Percentiles rank a stretch among this genome's conserved stretches.
These are phyloP conservation scores for Pythium biforme DNA, from an alignment of 352 stramenopile genomes.

Conservation along the genomic window DNA sequence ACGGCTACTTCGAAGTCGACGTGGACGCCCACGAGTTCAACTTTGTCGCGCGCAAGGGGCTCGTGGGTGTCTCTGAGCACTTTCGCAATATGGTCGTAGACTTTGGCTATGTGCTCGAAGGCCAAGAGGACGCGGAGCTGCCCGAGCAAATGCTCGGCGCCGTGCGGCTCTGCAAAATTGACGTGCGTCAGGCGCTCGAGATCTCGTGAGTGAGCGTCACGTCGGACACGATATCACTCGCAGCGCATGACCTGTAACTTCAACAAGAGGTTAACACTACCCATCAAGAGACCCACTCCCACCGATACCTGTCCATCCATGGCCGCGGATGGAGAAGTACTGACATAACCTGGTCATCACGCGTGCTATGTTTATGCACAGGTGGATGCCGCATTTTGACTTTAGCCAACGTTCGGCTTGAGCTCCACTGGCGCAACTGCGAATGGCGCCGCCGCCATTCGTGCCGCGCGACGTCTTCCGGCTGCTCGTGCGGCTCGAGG, in stretches of 20 bases:
- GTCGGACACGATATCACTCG: too few species aligned
- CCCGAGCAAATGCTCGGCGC: constrained; percentile 74
- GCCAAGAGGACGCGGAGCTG: constrained; percentile 72
- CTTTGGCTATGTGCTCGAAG: constrained; percentile 82
- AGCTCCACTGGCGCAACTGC: background rate
- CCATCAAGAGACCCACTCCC: too few species aligned
- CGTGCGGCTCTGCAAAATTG: constrained; percentile 78
- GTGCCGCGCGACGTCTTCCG: constrained; percentile 67
- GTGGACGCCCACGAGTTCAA: constrained; percentile 85
- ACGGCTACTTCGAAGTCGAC: constrained; percentile 82
- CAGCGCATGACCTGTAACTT: too few species aligned
- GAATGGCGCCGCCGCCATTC: constrained; percentile 33
- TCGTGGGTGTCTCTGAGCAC: constrained; percentile 70
- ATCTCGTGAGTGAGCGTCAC: constrained; percentile 32
- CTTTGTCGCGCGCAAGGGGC: constrained; percentile 72
- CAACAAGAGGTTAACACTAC: too few species aligned
- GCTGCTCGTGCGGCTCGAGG: constrained; percentile 59
- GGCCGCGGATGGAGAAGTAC: too few species aligned
- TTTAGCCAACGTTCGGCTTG: too few species aligned
- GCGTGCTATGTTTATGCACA: background rate
- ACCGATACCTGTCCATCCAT: too few species aligned
- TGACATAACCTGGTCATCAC: background rate
- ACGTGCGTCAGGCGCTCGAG: constrained; percentile 46
- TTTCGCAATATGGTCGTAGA: constrained; percentile 82
- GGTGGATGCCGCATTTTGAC: too few species aligned